phyloP scores from a whole-genome alignment of 2,329 filamentous ascomycete species.

The Bipolaris victoriae region DNA sequence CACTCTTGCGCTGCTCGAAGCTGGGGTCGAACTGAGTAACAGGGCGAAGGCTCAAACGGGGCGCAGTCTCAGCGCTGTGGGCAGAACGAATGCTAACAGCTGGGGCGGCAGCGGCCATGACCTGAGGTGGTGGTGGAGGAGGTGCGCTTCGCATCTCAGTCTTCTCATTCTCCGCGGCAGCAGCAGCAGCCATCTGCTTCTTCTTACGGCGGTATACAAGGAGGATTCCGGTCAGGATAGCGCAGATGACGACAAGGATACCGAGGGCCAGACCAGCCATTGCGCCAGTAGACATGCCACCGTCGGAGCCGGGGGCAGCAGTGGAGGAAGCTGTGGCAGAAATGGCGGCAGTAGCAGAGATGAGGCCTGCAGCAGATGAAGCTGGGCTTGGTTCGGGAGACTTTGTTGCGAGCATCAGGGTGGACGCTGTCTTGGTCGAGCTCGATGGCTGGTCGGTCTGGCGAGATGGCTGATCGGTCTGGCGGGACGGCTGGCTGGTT shows the following conservation, averaged over 20 bases:
- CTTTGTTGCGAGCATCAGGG: constrained; percentile 38
- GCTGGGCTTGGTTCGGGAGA: constrained; percentile 26
- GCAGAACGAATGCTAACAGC: constrained; percentile 51
- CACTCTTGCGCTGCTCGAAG: constrained; percentile 56
- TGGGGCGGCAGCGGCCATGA: constrained; percentile 17
- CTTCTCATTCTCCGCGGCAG: constrained; percentile 51
- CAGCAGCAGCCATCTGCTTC: constrained; percentile 57
- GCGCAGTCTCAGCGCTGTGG: constrained; percentile 64
- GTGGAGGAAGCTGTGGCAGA: constrained; percentile 31
- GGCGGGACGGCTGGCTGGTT: not conserved
- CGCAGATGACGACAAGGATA: constrained; percentile 71
- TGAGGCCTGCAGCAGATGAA: constrained; percentile 25
- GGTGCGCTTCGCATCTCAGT: constrained; percentile 36
- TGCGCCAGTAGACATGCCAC: constrained; percentile 54
- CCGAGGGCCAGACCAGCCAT: constrained; percentile 89
- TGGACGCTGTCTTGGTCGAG: constrained; percentile 27
- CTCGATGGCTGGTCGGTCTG: constrained; percentile 21
- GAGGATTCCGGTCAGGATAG: constrained; percentile 71
- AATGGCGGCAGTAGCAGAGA: constrained; percentile 33
- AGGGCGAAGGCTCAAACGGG: constrained; percentile 83
- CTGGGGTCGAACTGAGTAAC: constrained; percentile 82
- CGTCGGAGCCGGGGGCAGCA: constrained; percentile 23
- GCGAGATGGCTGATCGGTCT: constrained; percentile 15
- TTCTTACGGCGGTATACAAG: constrained; percentile 77
- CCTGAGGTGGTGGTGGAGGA: constrained; percentile 36